Evolutionary conservation across 148 eudicot genomes (phyloP), one percentile per base, ranked within the genome.

Genomic region (Polygonum maritimum): DNA sequence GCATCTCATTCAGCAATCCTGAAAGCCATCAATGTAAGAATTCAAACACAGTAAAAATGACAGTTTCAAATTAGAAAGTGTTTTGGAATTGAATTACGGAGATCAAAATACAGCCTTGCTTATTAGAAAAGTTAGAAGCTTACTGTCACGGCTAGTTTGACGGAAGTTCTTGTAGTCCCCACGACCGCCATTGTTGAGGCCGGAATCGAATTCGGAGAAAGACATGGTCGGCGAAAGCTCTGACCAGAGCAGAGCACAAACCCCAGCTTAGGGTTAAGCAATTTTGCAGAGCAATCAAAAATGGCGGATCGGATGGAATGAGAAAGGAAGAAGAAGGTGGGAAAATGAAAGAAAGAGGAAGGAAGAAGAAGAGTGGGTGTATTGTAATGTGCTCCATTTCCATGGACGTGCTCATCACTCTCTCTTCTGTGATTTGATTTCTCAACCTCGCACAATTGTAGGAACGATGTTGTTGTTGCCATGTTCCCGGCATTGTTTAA

Each of bases 1-100:
- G 88, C 96, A 93, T 93, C 83, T 93, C 98, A 65, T 76, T 79
- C 81, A 95, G 84, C 70, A 95, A 83, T 69, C 97, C 98, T 95
- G 82, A 58, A 86, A 80, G 71, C 45, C 78, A 10, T 49, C 75
- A 74, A 63, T 12, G 55, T 41, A 71, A 65, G 49, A 41, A 6
- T 41, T 3, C 8, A 63, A 52, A 72, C 48, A 69, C 44, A 44
- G 10, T 51, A 2, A 12, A 44, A n/a, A n/a, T 45, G n/a, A 65
- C 15, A 19, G 13, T 57, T 54, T 39, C 35, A n/a, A 65, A 36
- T n/a, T 63, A 38, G 19, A 67, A 41, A 41, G 45, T 6, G 45
- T 41, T 41, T 41, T 41, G 45, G 45, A 0, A 41, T 41, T 41
- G 45, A 41, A 41, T 26, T 26, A 26, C 0, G 31, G 31, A 26